Conservation (phyloP, 2,329 filamentous ascomycete species). For the Scedosporium dehoogii region DNA sequence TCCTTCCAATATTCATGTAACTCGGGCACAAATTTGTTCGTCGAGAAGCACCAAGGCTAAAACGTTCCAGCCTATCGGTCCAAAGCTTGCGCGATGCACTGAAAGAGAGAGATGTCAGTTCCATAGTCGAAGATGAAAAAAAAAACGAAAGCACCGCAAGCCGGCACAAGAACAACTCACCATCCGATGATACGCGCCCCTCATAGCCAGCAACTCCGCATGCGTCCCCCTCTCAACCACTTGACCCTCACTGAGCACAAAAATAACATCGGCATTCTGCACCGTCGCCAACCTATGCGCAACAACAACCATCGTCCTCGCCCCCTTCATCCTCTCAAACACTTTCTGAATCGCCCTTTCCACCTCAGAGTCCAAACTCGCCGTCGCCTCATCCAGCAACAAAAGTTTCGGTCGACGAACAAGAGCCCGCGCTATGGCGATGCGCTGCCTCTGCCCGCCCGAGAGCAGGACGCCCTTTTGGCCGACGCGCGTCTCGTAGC, state of each 20-base stretch:
- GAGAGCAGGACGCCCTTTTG: constrained; percentile 53
- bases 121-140: neutral
- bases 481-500: constrained; percentile 47
- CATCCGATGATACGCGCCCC: constrained; percentile 42
- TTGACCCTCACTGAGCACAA: constrained; percentile 29
- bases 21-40: neutral
- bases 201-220: constrained; percentile 41
- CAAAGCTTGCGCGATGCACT: constrained; percentile 6
- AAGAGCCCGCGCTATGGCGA: constrained; percentile 56
- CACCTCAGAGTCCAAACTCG: constrained; percentile 49
- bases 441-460: constrained; percentile 55
- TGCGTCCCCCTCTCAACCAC: constrained; percentile 33
- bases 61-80: neutral
- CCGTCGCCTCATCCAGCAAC: constrained; percentile 61
- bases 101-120: neutral
- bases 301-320: constrained; percentile 29
- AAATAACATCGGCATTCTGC: constrained; percentile 31
- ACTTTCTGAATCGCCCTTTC: constrained; percentile 43
- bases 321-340: constrained; percentile 33
- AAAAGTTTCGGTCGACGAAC: constrained; percentile 51
- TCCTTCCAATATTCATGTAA: neutral
- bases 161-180: constrained; percentile 26
- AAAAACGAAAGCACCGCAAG: neutral
- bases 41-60: neutral
- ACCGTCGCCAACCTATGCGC: constrained; percentile 33